A percentile compares a stretch with the other conserved stretches of the same genome.
phyloP scores from a whole-genome alignment of 345 rosid genomes.

The Barbarea vulgaris region DNA sequence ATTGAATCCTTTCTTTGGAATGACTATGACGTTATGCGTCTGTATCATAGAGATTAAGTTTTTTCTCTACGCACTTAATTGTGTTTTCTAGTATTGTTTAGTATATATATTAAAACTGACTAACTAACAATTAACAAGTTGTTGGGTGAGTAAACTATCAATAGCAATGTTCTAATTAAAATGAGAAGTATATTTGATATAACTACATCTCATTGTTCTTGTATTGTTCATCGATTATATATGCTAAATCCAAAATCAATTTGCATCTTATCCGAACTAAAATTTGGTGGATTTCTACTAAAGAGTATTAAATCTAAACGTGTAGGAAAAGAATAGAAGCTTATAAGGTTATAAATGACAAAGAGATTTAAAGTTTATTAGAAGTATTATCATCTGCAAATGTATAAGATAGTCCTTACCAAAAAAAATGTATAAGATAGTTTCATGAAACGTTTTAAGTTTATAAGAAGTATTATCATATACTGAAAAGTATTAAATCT shows the following conservation, averaged over 20 bases:
- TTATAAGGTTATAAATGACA: neutral
- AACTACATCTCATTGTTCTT: neutral
- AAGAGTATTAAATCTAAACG: neutral
- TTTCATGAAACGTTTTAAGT: no score
- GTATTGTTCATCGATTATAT: neutral
- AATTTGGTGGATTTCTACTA: neutral
- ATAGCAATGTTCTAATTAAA: neutral
- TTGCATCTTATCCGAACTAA: neutral
- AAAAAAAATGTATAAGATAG: no score
- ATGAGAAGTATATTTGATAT: neutral
- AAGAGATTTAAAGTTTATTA: neutral
- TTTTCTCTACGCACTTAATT: neutral
- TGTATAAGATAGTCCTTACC: no score
- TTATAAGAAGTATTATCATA: no score
- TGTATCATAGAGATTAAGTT: neutral
- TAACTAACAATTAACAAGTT: neutral
- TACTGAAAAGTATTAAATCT: neutral
- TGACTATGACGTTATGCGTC: neutral
- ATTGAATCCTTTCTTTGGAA: neutral
- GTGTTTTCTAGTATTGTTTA: neutral
- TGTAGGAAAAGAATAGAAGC: neutral
- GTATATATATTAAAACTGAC: neutral
- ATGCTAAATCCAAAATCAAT: neutral
- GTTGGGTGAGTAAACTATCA: slow-evolving; percentile 4
- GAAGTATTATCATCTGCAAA: neutral